Base-by-base conservation (phyloP, 805 yeast genomes). In the Ogataea trehaloabstinens region DNA sequence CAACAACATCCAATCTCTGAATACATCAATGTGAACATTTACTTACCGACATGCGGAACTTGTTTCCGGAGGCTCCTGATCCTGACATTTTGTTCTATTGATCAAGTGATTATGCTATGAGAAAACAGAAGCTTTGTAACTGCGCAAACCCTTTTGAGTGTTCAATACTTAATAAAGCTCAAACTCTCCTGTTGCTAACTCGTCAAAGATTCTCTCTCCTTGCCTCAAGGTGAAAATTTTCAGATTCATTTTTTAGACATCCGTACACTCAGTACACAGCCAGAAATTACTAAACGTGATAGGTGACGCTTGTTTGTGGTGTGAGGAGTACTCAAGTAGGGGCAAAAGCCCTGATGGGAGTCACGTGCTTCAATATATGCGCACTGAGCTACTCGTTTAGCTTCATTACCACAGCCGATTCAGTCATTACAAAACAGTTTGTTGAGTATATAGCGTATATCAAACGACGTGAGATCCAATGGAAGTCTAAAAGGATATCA, bases 1-100 rank as follows among this genome's bases (percentile, higher is more conserved):
- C n/a, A n/a, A n/a, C n/a, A n/a, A n/a, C n/a, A n/a, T n/a, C n/a
- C n/a, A n/a, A n/a, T n/a, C n/a, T n/a, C n/a, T 24, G 10, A 12
- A 18, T 16, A 5, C 28, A 24, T 10, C 35, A 2, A 34, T 24
- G 10, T 21, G 24, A 12, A 22, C 12, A 12, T 12, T 17, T 52
- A 85, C 95, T 74, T 86, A 86, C 95, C 74, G 99, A 89, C 86
- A 91, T 88, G 79, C 97, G 89, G 88, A 85, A 93, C 82, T 91
- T 91, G 85, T 89, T 93, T 82, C 99, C 97, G 74, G 95, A 87
- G 78, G 96, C 93, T 81, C 95, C 95, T 72, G 85, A 80, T 69
- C 85, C 85, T 68, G 89, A 82, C 91, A 84, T 84, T 72, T 66
- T 74, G 35, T 28, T 29, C 34, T 44, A 41, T 42, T 36, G 19